Evolutionary conservation across 2,329 filamentous ascomycete genomes (phyloP).

Genomic region (Penicillium capsulatum): DNA sequence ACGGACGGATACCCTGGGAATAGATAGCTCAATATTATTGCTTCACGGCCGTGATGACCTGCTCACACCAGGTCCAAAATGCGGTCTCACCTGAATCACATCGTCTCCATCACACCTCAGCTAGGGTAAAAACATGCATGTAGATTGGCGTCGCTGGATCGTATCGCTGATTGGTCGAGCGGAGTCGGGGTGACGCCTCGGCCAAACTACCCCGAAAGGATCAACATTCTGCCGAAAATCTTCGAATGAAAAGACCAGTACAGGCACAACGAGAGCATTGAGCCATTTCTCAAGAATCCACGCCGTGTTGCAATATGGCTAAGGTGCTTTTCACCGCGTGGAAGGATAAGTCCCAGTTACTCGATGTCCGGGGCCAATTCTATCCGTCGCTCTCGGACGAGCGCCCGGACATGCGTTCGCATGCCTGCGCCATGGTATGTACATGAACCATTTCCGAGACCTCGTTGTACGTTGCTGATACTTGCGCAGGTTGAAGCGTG

Average conservation of each 20-base stretch:
- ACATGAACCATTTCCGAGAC: not conserved
- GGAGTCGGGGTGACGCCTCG: constrained; percentile 4
- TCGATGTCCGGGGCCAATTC: constrained; percentile 38
- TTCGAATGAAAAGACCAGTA: constrained; percentile 5
- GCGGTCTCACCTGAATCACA: too few relatives aligned
- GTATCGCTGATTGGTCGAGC: constrained; percentile 10
- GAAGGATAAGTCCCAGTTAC: constrained; percentile 37
- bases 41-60: not conserved
- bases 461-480: not conserved
- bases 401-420: constrained; percentile 36
- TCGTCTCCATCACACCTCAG: too few relatives aligned
- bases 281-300: not conserved
- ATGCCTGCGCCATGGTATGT: constrained; percentile 40
- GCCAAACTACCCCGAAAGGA: constrained; percentile 17
- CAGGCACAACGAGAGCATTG: not conserved
- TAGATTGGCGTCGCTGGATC: not conserved
- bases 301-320: constrained; percentile 28
- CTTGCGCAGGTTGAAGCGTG: constrained; percentile 40
- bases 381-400: constrained; percentile 34
- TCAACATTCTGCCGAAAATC: constrained; percentile 20
- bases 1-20: constrained; percentile 27
- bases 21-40: not conserved
- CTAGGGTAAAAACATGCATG: too few relatives aligned
- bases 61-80: too few relatives aligned
- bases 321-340: constrained; percentile 42